These are phyloP conservation scores for Zygnema circumcarinatum DNA, from an alignment of 139 green algal genomes.

Conservation along the genomic window DNA sequence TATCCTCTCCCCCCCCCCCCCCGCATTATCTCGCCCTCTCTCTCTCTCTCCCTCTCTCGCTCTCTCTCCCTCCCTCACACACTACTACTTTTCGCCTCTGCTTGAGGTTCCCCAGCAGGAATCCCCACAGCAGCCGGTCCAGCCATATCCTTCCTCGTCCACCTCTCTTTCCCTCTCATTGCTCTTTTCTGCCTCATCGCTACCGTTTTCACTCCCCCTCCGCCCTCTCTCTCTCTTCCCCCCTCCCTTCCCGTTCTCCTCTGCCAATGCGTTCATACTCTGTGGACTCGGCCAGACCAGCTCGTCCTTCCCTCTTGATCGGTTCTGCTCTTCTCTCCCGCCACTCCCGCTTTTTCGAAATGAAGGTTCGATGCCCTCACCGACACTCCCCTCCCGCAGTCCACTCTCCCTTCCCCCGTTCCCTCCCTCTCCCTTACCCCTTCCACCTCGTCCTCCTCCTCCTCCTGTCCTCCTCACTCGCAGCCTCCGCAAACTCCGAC, in stretches of 20 bases:
- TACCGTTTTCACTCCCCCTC: background rate
- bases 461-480: background rate
- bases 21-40: background rate
- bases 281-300: background rate
- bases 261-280: background rate
- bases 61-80: background rate
- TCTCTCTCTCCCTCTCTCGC: background rate
- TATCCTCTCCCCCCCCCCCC: too few relatives aligned
- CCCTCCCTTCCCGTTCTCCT: background rate
- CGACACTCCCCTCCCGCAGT: too few relatives aligned
- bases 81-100: background rate
- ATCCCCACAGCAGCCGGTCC: background rate
- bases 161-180: background rate
- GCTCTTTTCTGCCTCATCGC: background rate
- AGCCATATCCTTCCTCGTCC: background rate
- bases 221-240: background rate
- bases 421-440: background rate
- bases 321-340: conserved; percentile 6
- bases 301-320: background rate
- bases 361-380: background rate
- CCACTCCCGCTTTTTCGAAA: background rate
- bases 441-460: background rate
- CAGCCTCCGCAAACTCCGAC: background rate
- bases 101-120: background rate
- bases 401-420: background rate